These are phyloP conservation scores for Sordariomycetes sp. DNA, from an alignment of 2,329 filamentous ascomycete species.

Conservation along the genomic window DNA sequence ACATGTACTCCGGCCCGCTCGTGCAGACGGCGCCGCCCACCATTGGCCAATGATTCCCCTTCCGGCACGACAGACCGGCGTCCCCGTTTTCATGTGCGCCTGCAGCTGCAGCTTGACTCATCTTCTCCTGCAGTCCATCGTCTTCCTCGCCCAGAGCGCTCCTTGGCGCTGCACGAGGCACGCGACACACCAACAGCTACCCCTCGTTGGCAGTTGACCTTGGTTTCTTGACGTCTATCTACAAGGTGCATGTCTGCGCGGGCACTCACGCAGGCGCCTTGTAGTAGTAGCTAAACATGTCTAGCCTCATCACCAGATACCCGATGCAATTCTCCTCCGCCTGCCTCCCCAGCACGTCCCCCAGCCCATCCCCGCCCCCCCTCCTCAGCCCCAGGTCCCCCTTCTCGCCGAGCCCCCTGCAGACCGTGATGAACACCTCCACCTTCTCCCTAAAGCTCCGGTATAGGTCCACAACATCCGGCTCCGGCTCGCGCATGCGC, in stretches of 20 bases:
- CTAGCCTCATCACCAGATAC: conserved; percentile 54
- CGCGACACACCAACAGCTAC: too few relatives aligned
- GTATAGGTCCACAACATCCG: conserved; percentile 37
- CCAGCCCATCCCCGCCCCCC: conserved; percentile 14
- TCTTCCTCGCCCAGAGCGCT: too few relatives aligned
- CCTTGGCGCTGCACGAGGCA: too few relatives aligned
- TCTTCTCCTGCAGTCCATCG: too few relatives aligned
- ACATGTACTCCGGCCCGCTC: too few relatives aligned
- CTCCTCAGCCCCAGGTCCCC: conserved; percentile 27
- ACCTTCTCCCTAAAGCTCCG: conserved; percentile 56
- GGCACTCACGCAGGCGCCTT: conserved; percentile 6
- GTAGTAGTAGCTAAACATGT: conserved; percentile 56
- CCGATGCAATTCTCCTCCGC: conserved; percentile 48
- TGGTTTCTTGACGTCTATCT: neutral
- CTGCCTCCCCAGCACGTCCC: conserved; percentile 19
- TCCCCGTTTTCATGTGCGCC: too few relatives aligned
- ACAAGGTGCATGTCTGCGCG: neutral
- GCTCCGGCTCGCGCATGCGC: conserved; percentile 14
- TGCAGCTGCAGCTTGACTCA: too few relatives aligned
- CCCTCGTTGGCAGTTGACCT: neutral
- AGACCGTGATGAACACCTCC: conserved; percentile 62
- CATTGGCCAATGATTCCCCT: too few relatives aligned
- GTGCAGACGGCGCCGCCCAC: too few relatives aligned
- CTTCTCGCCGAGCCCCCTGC: conserved; percentile 53
- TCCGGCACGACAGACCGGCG: too few relatives aligned